Evolutionary conservation across 306 rosid genomes (phyloP), one percentile per base, ranked within the genome.

Genomic region (Prunus fruticosa): DNA sequence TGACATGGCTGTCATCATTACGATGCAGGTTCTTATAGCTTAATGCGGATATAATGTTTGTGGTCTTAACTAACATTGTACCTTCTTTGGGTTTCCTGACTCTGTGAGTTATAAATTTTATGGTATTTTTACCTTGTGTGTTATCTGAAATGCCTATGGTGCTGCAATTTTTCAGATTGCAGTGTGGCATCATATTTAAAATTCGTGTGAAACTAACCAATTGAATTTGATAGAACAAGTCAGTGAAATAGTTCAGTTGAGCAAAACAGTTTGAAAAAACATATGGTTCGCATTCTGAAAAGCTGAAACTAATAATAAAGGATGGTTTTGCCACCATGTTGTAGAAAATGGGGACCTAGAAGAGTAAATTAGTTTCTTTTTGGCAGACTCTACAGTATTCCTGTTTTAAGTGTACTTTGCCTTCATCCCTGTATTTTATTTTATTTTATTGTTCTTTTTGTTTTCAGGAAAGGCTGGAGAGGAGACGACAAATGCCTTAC

Each of bases 401-500:
- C 34, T 67, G 18, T 32, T 12, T 10, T 23, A 46, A 45, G 54
- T 67, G 0, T 8, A 69, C 41, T 27, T 69, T 69, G 63, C 28
- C 23, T 16, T 41, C 56, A 7, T 57, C 10, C 27, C 34, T 56
- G 5, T 14, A 38, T 14, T 54, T n/a, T 60, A 11, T 18, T 5
- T 11, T 45, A 25, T 43, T 15, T 0, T 25, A 28, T 13, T 15
- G 4, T 18, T 74, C 16, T 75, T 45, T 45, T 58, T 46, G 23
- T 69, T 75, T 82, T 54, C 92, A 96, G 99, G 99, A 96, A 87
- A 91, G 99, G 79, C 77, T 91, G 85, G 99, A 96, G 89, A 86
- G 99, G 81, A 91, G 98, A 74, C 88, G 99, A 4, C 98, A 92
- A 83, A 96, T 96, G 99, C 99, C 99, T 43, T 96, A 92, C 79